Evolutionary conservation across 2,329 filamentous ascomycete genomes (phyloP).

Genomic region (Aspergillus ibericus): DNA sequence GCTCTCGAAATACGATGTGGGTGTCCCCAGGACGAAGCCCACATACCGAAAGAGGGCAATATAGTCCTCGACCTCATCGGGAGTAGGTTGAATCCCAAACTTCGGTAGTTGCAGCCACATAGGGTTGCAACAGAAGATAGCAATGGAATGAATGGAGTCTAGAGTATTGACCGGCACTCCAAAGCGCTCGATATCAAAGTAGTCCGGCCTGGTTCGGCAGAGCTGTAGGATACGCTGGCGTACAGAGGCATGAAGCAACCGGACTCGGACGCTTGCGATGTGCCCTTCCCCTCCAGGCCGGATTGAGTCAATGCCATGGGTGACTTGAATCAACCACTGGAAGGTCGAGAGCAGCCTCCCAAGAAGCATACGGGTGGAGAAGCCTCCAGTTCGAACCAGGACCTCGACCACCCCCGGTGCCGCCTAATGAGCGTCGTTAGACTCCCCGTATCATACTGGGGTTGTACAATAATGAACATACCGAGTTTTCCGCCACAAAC

Average conservation of each 20-base stretch:
- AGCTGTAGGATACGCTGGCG: conserved; percentile 64
- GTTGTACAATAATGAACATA: background rate
- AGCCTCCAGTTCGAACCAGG: conserved; percentile 70
- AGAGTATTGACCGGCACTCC: conserved; percentile 72
- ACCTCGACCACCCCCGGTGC: conserved; percentile 70
- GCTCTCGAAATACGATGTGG: conserved; percentile 59
- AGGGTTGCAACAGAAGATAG: conserved; percentile 64
- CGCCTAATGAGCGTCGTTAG: conserved; percentile 43
- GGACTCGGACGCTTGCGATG: conserved; percentile 62
- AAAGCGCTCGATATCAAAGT: conserved; percentile 59
- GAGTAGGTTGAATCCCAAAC: conserved; percentile 64
- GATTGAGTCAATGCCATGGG: conserved; percentile 61
- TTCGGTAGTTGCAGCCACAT: conserved; percentile 67
- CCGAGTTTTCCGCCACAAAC: conserved; percentile 24
- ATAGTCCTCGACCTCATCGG: conserved; percentile 65
- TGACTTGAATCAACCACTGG: conserved; percentile 71
- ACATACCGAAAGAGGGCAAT: conserved; percentile 73
- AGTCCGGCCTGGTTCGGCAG: conserved; percentile 53
- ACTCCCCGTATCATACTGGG: too few relatives aligned
- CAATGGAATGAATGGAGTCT: conserved; percentile 69
- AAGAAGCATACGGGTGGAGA: conserved; percentile 64
- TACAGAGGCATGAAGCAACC: conserved; percentile 66
- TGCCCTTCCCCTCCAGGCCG: conserved; percentile 66
- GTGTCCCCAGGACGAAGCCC: conserved; percentile 66
- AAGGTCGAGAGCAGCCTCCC: conserved; percentile 68